Conservation (phyloP, 495 filamentous ascomycete genomes). For the Podospora sp. region DNA sequence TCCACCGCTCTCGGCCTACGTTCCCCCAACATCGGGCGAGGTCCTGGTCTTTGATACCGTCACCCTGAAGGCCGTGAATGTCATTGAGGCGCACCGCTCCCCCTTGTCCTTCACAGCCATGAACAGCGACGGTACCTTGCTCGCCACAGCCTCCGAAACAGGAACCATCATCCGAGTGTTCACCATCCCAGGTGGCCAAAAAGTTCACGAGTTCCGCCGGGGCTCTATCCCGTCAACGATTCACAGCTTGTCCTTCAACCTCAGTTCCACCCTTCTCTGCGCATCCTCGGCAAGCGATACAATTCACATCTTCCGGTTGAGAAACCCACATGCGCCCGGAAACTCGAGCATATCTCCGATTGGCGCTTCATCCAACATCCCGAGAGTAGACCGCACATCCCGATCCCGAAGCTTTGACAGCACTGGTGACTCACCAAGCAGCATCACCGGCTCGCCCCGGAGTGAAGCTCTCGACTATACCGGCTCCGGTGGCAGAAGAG, state of each 20-base stretch:
- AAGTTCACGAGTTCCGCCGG: conserved; percentile 91
- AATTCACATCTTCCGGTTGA: conserved; percentile 91
- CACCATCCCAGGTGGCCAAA: conserved; percentile 82
- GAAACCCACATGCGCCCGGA: conserved; percentile 26
- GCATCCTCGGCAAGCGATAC: conserved; percentile 96
- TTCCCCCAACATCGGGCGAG: conserved; percentile 85
- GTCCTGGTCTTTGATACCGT: conserved; percentile 89
- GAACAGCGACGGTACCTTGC: conserved; percentile 88
- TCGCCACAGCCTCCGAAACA: conserved; percentile 95
- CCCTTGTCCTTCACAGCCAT: conserved; percentile 86
- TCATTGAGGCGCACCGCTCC: conserved; percentile 92
- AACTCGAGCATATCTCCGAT: conserved; percentile 6
- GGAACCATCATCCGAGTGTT: conserved; percentile 97
- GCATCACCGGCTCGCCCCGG: conserved; percentile 45
- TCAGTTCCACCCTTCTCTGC: conserved; percentile 87
- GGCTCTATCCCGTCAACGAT: conserved; percentile 93
- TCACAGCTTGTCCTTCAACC: conserved; percentile 99
- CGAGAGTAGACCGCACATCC: conserved; percentile 50
- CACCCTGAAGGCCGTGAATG: conserved; percentile 86
- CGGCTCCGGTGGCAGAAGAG: conserved; percentile 31
- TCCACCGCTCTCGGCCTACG: conserved; percentile 72
- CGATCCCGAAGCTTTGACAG: conserved; percentile 53
- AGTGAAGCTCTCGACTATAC: conserved; percentile 44
- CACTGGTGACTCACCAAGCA: conserved; percentile 48
- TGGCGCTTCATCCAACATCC: conserved; percentile 34